A percentile compares a stretch with the other conserved stretches of the same genome.
Conservation (phyloP, 306 rosid genomes). For the Prunus armeniaca region DNA sequence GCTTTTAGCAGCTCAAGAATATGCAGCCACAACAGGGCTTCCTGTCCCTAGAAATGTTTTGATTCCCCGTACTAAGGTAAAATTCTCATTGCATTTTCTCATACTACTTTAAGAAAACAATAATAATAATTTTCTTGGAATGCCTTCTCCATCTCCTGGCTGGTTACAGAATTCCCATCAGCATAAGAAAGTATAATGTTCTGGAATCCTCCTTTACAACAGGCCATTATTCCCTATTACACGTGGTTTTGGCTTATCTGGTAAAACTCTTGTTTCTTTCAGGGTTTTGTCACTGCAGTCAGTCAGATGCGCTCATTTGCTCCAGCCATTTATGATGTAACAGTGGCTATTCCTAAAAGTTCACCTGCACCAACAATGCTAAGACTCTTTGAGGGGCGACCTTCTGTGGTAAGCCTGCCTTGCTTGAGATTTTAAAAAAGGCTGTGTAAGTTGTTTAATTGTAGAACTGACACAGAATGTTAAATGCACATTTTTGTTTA, state of each 20-base stretch:
- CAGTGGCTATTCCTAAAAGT: constrained; percentile 77
- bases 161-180: neutral
- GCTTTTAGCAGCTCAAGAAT: constrained; percentile 86
- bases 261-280: constrained; percentile 29
- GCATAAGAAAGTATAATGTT: neutral
- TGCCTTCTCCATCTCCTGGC: neutral
- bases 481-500: neutral
- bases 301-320: constrained; percentile 80
- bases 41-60: constrained; percentile 83
- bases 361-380: constrained; percentile 89
- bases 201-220: neutral
- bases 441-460: neutral
- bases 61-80: constrained; percentile 96
- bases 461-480: neutral
- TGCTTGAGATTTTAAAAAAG: constrained; percentile 16
- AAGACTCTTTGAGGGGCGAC: constrained; percentile 76
- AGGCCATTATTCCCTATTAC: neutral
- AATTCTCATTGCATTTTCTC: neutral
- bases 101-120: neutral
- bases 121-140: neutral
- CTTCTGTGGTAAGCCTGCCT: constrained; percentile 73
- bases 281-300: constrained; percentile 90
- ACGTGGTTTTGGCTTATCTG: neutral
- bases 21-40: constrained; percentile 66
- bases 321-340: constrained; percentile 78